Conservation (phyloP, 2,329 filamentous ascomycete genomes). For the Microsporum ferrugineum region DNA sequence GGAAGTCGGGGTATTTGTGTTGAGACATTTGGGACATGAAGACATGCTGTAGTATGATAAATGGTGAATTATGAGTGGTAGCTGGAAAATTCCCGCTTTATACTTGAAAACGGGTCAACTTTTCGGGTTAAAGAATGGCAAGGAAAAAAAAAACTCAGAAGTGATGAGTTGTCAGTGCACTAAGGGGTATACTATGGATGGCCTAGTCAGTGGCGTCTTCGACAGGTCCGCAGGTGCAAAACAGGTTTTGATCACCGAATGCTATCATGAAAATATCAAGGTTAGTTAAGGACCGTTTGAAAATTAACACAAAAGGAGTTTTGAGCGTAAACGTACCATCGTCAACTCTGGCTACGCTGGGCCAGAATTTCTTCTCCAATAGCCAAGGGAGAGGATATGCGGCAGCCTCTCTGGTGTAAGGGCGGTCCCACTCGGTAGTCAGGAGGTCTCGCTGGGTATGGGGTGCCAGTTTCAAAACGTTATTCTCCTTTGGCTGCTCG, state of each 20-base stretch:
- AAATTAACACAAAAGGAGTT: constrained; percentile 16
- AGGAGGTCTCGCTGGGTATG: constrained; percentile 77
- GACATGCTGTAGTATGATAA: background rate
- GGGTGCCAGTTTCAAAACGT: constrained; percentile 80
- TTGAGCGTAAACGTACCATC: constrained; percentile 52
- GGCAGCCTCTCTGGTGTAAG: constrained; percentile 69
- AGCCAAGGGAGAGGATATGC: constrained; percentile 77
- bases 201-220: constrained; percentile 36
- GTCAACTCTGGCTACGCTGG: constrained; percentile 71
- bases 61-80: background rate
- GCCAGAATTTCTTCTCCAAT: constrained; percentile 97
- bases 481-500: constrained; percentile 59
- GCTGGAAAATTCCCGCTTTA: background rate
- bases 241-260: constrained; percentile 83
- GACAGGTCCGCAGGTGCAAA: constrained; percentile 86
- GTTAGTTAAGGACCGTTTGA: background rate
- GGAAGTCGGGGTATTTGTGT: background rate
- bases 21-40: background rate
- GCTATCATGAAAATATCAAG: constrained; percentile 38
- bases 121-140: background rate
- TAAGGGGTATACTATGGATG: background rate
- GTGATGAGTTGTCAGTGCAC: background rate
- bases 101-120: background rate
- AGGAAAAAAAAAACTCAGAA: background rate
- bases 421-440: constrained; percentile 64